Evolutionary conservation across 1,139 yeast genomes (phyloP).

Genomic region (Ogataea hybrid): DNA sequence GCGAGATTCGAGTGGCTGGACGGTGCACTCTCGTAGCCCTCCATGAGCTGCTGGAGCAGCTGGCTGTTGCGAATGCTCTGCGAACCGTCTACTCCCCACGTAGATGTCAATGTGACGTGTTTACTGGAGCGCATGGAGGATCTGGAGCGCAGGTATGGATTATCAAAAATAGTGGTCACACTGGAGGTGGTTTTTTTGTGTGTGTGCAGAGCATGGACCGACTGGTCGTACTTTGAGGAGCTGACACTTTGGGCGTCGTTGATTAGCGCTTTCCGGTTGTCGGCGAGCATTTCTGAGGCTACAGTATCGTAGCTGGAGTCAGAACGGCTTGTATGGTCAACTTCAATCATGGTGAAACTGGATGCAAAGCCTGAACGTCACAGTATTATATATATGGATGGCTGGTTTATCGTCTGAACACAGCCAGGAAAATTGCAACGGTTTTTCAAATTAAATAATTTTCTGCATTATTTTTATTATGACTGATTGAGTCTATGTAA

Average conservation of each 20-base stretch:
- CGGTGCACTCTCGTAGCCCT: constrained; percentile 3
- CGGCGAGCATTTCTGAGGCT: constrained; percentile 4
- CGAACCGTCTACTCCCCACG: constrained; percentile 10
- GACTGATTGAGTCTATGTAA: constrained; percentile 22
- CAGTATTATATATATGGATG: constrained; percentile 5
- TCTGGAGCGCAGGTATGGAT: constrained; percentile 3
- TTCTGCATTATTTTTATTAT: not conserved
- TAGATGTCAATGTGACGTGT: constrained; percentile 10
- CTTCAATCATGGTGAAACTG: not conserved
- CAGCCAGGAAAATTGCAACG: constrained; percentile 2
- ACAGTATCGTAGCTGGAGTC: constrained; percentile 7
- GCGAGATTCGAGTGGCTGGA: no score
- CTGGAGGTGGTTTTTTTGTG: constrained; percentile 1
- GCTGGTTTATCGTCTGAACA: constrained; percentile 8
- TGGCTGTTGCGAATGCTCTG: constrained; percentile 11
- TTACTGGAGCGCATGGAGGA: constrained; percentile 3
- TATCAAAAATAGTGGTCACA: not conserved
- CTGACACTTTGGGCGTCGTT: constrained; percentile 4
- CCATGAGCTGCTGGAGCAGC: constrained; percentile 11
- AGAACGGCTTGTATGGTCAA: not conserved
- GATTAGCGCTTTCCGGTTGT: constrained; percentile 5
- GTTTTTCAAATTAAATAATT: not conserved
- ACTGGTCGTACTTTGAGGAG: constrained; percentile 5
- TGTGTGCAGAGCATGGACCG: not conserved
- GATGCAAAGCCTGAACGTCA: not conserved